These are phyloP conservation scores for Dacryopinax spathularia DNA, from an alignment of 768 basidiomycete species.

Conservation along the genomic window DNA sequence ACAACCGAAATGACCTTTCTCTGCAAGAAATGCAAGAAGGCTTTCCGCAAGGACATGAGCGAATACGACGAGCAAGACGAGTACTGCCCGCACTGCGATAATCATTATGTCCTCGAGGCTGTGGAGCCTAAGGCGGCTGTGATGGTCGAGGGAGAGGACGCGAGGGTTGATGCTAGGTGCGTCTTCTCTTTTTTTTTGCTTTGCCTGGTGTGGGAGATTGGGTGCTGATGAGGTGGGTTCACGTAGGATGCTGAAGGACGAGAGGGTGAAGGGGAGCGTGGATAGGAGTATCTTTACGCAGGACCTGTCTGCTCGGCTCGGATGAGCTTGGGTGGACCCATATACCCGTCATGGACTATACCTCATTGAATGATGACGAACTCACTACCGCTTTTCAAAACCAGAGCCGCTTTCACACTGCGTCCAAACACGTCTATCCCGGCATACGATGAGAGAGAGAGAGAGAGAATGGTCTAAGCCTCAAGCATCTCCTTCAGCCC, in stretches of 20 bases:
- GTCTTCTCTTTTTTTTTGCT: conserved; percentile 22
- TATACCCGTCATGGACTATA: neutral
- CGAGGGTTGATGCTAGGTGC: conserved; percentile 71
- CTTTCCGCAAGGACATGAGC: conserved; percentile 89
- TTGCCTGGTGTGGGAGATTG: neutral
- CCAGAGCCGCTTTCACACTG: no score
- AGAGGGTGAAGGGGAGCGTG: conserved; percentile 46
- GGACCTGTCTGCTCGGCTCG: conserved; percentile 32
- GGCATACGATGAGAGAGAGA: no score
- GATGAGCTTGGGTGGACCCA: conserved; percentile 21
- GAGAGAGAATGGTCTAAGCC: neutral
- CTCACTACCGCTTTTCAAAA: no score
- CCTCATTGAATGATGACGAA: neutral
- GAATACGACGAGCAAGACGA: conserved; percentile 93
- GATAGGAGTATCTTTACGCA: conserved; percentile 36
- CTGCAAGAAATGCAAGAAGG: conserved; percentile 89
- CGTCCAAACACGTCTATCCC: no score
- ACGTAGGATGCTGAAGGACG: conserved; percentile 83
- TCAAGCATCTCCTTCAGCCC: neutral
- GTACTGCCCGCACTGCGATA: conserved; percentile 96
- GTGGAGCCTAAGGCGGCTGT: conserved; percentile 78
- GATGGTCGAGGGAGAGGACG: conserved; percentile 83
- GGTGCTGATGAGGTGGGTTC: neutral
- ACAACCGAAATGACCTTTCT: conserved; percentile 73
- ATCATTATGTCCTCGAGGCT: conserved; percentile 91